Evolutionary conservation across 169 alveolate species (phyloP).

Genomic region (Babesia ovata): DNA sequence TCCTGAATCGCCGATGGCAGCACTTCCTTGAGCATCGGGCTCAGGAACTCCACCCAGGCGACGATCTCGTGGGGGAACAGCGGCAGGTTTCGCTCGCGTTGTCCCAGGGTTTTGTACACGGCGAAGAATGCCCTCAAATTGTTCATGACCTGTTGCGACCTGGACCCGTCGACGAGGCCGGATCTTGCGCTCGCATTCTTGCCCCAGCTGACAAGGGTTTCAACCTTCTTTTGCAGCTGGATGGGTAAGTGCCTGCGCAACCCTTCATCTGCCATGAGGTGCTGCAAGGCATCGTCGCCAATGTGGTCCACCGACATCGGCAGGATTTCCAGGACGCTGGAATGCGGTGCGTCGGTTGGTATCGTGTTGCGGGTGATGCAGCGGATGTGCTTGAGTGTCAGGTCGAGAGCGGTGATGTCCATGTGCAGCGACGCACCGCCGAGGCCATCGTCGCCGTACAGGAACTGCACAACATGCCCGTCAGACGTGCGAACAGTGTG

Average conservation of each 20-base stretch:
- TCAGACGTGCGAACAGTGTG: slow-evolving; percentile 93
- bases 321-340: slow-evolving; percentile 4
- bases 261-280: slow-evolving; percentile 6
- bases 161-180: slow-evolving; percentile 39
- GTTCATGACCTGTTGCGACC: slow-evolving; percentile 56
- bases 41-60: slow-evolving; percentile 78
- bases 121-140: slow-evolving; percentile 67
- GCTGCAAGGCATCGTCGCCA: slow-evolving; percentile 7
- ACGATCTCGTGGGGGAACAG: slow-evolving; percentile 82
- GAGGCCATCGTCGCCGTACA: slow-evolving; percentile 97
- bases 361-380: slow-evolving; percentile 37
- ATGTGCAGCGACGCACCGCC: slow-evolving; percentile 83
- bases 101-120: slow-evolving; percentile 59
- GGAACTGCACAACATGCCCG: slow-evolving; percentile 95
- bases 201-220: slow-evolving; percentile 38
- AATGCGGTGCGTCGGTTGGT: background rate
- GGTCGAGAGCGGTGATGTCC: slow-evolving; percentile 12
- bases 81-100: slow-evolving; percentile 73
- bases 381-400: slow-evolving; percentile 40
- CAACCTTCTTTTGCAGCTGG: slow-evolving; percentile 49
- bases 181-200: background rate
- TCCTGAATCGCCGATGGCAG: slow-evolving; percentile 68
- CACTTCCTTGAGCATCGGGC: slow-evolving; percentile 60
- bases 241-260: slow-evolving; percentile 30
- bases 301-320: slow-evolving; percentile 23